Conservation (phyloP, 148 eudicot genomes). For the Polygonum aviculare region DNA sequence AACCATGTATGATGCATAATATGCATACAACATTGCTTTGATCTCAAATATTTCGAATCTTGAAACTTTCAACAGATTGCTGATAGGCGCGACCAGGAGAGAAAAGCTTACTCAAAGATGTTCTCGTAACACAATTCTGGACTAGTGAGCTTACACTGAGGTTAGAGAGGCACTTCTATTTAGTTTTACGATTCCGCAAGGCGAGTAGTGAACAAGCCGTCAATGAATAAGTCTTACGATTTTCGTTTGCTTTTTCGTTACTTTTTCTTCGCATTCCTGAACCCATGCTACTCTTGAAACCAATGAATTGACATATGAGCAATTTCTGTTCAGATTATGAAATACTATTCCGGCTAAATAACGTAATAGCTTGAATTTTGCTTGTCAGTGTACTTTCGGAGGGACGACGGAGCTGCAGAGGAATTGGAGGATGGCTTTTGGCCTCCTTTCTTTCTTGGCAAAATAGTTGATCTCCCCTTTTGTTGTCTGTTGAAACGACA, state of each 20-base stretch:
- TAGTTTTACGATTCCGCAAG: background rate
- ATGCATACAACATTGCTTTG: background rate
- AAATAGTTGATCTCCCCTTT: background rate
- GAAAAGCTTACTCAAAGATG: slow-evolving; percentile 50
- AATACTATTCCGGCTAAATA: background rate
- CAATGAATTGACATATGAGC: too few relatives aligned
- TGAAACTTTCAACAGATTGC: slow-evolving; percentile 38
- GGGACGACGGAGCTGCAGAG: background rate
- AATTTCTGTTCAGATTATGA: too few relatives aligned
- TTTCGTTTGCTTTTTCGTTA: too few relatives aligned
- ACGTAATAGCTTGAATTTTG: background rate
- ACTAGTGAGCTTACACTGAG: background rate
- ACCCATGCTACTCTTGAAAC: too few relatives aligned
- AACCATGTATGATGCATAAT: background rate
- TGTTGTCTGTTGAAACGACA: background rate
- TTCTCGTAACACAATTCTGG: slow-evolving; percentile 19
- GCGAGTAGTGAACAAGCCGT: background rate
- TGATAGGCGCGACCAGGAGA: slow-evolving; percentile 56
- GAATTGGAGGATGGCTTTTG: background rate
- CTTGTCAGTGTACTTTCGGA: background rate
- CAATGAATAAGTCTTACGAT: too few relatives aligned
- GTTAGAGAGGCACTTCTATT: background rate
- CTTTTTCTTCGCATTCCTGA: too few relatives aligned
- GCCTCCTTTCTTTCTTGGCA: background rate
- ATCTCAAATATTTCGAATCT: background rate